phyloP scores from a whole-genome alignment of 2,329 filamentous ascomycete genomes.

The Incumbomyces delicatus region DNA sequence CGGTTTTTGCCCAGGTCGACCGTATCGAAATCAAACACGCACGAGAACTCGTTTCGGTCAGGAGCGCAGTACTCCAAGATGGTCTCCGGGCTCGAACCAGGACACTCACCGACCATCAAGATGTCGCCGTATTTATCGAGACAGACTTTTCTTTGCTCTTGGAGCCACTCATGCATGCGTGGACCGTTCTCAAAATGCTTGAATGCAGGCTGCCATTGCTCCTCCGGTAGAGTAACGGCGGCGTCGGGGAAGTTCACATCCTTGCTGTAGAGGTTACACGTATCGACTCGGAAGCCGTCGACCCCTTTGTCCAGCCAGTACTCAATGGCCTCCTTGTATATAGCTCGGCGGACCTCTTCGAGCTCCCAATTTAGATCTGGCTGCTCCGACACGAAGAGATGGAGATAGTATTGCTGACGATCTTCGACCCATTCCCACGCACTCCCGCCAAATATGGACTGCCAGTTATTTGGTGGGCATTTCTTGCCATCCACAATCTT shows the following conservation, averaged over 20 bases:
- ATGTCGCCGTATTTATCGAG: conserved; percentile 49
- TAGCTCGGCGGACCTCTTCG: conserved; percentile 49
- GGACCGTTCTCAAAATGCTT: conserved; percentile 46
- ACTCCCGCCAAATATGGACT: conserved; percentile 30
- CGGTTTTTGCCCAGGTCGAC: conserved; percentile 21
- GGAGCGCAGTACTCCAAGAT: conserved; percentile 44
- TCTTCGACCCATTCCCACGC: conserved; percentile 21
- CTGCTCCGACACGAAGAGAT: conserved; percentile 61
- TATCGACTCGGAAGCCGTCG: conserved; percentile 58
- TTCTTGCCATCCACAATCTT: conserved; percentile 47
- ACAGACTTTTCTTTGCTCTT: conserved; percentile 43
- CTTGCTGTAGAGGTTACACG: conserved; percentile 21
- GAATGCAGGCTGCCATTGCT: conserved; percentile 40
- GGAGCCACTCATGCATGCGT: conserved; percentile 48
- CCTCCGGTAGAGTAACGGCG: conserved; percentile 31
- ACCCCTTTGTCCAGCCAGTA: conserved; percentile 67
- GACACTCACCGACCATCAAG: conserved; percentile 54
- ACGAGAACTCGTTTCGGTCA: conserved; percentile 47
- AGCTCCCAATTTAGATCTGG: conserved; percentile 76
- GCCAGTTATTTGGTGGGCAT: conserved; percentile 51
- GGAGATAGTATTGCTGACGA: conserved; percentile 54
- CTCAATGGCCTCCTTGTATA: conserved; percentile 58
- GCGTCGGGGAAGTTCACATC: conserved; percentile 23
- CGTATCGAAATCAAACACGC: conserved; percentile 65
- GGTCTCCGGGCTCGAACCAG: conserved; percentile 38